Conservation (phyloP, 305 asterid species). For the Fraxinus latifolia region DNA sequence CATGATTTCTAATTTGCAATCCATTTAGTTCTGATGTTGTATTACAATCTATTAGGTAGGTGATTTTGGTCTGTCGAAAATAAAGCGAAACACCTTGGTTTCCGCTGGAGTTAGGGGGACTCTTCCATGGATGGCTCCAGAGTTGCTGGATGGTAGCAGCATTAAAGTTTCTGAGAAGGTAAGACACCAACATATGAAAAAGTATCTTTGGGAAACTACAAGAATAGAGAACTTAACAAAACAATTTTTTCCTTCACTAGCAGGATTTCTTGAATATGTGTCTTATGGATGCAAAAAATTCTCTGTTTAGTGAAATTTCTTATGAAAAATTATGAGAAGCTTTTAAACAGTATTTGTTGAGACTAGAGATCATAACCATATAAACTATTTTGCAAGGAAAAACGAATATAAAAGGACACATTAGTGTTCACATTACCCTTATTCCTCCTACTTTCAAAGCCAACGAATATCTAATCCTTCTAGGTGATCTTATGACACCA, state of each 20-base stretch:
- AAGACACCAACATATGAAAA: constrained; percentile 14
- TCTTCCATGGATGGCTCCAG: constrained; percentile 94
- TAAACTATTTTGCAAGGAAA: constrained; percentile 6
- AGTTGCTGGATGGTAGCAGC: constrained; percentile 76
- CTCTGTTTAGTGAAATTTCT: constrained; percentile 9
- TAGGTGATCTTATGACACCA: not conserved
- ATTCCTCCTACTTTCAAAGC: not conserved
- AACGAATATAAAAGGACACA: constrained; percentile 11
- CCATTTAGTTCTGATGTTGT: constrained; percentile 17
- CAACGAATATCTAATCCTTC: constrained; percentile 11
- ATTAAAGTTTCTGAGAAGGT: constrained; percentile 87
- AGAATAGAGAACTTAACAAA: constrained; percentile 15
- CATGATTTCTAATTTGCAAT: not conserved
- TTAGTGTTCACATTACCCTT: not conserved
- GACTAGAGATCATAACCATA: not conserved
- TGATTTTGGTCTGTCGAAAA: constrained; percentile 81
- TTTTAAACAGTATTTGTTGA: not conserved
- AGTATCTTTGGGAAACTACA: constrained; percentile 14
- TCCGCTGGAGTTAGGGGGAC: constrained; percentile 90
- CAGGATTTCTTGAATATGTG: not conserved
- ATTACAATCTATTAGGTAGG: constrained; percentile 54
- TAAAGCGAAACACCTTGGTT: constrained; percentile 75
- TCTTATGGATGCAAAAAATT: not conserved
- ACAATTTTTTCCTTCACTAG: not conserved
- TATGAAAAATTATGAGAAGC: constrained; percentile 11